Evolutionary conservation across 257 asterid species (phyloP), one percentile per base, ranked within the genome.

Genomic region (Datura wrightii): DNA sequence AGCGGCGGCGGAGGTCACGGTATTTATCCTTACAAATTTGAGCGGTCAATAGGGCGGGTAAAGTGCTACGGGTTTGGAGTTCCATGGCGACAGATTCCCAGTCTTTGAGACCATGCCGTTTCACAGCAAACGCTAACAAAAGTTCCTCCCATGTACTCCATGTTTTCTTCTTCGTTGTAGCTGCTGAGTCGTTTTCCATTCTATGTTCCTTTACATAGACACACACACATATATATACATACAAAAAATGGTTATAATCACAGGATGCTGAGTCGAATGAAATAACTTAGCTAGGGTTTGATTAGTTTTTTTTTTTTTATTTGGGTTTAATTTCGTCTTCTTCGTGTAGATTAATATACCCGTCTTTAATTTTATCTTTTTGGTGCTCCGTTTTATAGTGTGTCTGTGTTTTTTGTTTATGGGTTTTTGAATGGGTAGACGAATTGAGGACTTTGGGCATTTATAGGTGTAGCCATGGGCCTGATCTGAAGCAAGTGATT

Each of bases 71-170:
- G 10, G 41, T 65, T 83, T 86, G 92, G 14, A 89, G 85, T 85
- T 89, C 92, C 89, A 76, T 80, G 79, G 92, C 88, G 44, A 89
- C 88, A 80, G 88, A 70, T 48, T 86, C 90, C 90, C 92, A 89
- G 80, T 86, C 89, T 52, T 83, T 89, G 48, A 86, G 70, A 34
- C 92, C 92, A 76, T 89, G 87, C 14, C 92, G 87, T 78, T 89
- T 88, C 84, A 89, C 92, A 15, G 90, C 92, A 62, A 56, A 89
- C 50, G 89, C 90, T 55, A 89, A 84, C 54, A 88, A 54, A 9
- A 89, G 88, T 82, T 89, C 92, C 6, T 89, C 92, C 92, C 92
- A 88, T 41, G 89, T 88, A 84, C 86, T 83, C 92, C 92, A 89
- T 82, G 80, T 63, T 63, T 46, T 63, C 67, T 52, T 65, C 50